Base-by-base conservation (phyloP, 2,329 filamentous ascomycete species). In the Aspergillus sp. region DNA sequence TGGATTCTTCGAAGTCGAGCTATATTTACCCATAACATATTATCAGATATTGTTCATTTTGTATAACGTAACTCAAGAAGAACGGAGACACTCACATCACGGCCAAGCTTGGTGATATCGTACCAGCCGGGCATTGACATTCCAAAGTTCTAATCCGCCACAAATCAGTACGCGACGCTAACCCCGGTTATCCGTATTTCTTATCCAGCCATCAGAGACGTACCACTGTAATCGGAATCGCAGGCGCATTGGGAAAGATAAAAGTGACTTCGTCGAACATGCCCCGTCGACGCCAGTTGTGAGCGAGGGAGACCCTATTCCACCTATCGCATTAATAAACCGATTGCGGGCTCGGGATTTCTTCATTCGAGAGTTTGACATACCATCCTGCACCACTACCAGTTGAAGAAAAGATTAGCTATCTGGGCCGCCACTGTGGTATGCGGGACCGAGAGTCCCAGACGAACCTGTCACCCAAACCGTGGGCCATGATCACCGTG, bases 401-500 rank as follows among this genome's bases (percentile, higher is more conserved):
- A 55, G 56, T 46, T 64, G 54, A 43, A 6, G 39, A 40, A 43
- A 39, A 40, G 11, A 46, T 60, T 47, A 55, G 57, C 57, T 27
- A 60, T 45, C 25, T 17, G 17, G 27, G 43, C 55, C n/a, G n/a
- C 15, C 37, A 25, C 17, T 27, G n/a, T 19, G 46, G 25, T 23
- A 21, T 37, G 15, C 14, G 15, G 6, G 35, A 37, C 14, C 15
- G 27, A 31, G 27, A 31, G 9, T 11, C 27, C 27, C 55, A 27
- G 45, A 65, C 73, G 68, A 76, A 87, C 93, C 90, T 89, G 73
- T 98, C 95, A 62, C 95, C 95, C 40, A 99, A 81, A 14, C 95
- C 95, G 74, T 99, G 95, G 52, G 90, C 84, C 76, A 97, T 92
- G 69, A 99, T 98, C 68, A 98, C 89, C 3, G 93, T 97, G 23